Evolutionary conservation across 371 early-diverging fungal species (phyloP).

Genomic region (Zancudomyces culisetae): DNA sequence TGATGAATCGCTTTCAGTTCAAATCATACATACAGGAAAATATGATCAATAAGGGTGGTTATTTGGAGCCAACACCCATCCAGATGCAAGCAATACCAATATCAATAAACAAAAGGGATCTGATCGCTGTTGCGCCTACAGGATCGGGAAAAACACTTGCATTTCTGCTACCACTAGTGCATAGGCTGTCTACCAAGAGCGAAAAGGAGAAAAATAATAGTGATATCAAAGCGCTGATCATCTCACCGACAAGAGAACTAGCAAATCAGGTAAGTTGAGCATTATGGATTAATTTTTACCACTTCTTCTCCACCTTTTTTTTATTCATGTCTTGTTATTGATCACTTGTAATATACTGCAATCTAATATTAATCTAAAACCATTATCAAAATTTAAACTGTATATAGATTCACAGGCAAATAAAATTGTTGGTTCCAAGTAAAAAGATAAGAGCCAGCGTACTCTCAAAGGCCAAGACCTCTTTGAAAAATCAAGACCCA

Average conservation of each 20-base stretch:
- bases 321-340: background rate
- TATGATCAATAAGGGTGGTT: constrained; percentile 33
- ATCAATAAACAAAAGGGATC: constrained; percentile 37
- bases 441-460: constrained; percentile 54
- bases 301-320: background rate
- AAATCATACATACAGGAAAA: constrained; percentile 45
- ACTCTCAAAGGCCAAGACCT: constrained; percentile 52
- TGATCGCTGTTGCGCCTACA: constrained; percentile 45
- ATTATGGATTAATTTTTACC: background rate
- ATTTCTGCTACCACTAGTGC: constrained; percentile 80
- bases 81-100: constrained; percentile 52
- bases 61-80: constrained; percentile 85
- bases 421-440: constrained; percentile 44
- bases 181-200: constrained; percentile 53
- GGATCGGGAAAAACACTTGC: constrained; percentile 98
- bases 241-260: constrained; percentile 96
- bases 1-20: constrained; percentile 49
- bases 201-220: too few species aligned
- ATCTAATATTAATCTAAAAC: background rate
- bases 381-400: background rate
- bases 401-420: constrained; percentile 46
- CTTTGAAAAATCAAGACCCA: constrained; percentile 43
- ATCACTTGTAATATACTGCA: too few species aligned
- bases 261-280: constrained; percentile 45
- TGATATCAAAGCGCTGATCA: constrained; percentile 63